A percentile compares a stretch with the other conserved stretches of the same genome.
These are phyloP conservation scores for Diplodia scrobiculata DNA, from an alignment of 2,329 filamentous ascomycete genomes.

Conservation along the genomic window DNA sequence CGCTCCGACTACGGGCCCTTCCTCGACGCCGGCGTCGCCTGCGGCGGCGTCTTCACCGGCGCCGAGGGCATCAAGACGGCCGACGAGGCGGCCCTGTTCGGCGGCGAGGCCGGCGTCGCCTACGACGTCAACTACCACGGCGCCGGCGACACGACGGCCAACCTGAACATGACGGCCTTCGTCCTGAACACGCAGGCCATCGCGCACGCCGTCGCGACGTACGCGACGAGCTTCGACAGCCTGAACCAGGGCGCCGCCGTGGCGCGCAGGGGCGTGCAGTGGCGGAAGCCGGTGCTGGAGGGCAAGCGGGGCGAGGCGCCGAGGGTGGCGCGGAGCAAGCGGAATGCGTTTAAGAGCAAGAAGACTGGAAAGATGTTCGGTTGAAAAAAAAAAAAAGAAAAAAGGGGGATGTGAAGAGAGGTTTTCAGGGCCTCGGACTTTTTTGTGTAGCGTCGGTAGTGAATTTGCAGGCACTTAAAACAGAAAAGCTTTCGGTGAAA, in stretches of 20 bases:
- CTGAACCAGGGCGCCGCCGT: slow-evolving; percentile 34
- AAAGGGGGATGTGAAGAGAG: no score
- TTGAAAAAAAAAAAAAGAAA: not conserved
- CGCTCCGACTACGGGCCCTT: slow-evolving; percentile 80
- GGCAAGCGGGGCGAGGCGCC: not conserved
- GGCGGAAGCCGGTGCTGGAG: slow-evolving; percentile 8
- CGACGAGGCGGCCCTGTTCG: slow-evolving; percentile 66
- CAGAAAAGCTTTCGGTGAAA: no score
- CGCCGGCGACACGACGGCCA: slow-evolving; percentile 56
- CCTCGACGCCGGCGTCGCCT: slow-evolving; percentile 70
- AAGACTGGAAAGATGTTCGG: slow-evolving; percentile 4
- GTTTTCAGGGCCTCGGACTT: no score
- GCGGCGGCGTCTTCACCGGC: slow-evolving; percentile 75
- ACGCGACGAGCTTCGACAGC: slow-evolving; percentile 40
- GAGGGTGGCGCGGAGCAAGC: not conserved
- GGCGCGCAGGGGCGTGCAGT: slow-evolving; percentile 35
- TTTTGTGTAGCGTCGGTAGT: no score
- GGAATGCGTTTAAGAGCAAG: slow-evolving; percentile 13
- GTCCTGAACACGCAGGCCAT: slow-evolving; percentile 61
- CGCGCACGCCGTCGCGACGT: slow-evolving; percentile 52
- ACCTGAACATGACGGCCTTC: slow-evolving; percentile 58
- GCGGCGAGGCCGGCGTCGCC: slow-evolving; percentile 64
- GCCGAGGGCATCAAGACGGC: slow-evolving; percentile 75
- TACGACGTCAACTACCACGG: slow-evolving; percentile 62
- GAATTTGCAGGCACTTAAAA: no score